Conservation (phyloP, 1,284 basidiomycete species). For the Boletus smithii region DNA sequence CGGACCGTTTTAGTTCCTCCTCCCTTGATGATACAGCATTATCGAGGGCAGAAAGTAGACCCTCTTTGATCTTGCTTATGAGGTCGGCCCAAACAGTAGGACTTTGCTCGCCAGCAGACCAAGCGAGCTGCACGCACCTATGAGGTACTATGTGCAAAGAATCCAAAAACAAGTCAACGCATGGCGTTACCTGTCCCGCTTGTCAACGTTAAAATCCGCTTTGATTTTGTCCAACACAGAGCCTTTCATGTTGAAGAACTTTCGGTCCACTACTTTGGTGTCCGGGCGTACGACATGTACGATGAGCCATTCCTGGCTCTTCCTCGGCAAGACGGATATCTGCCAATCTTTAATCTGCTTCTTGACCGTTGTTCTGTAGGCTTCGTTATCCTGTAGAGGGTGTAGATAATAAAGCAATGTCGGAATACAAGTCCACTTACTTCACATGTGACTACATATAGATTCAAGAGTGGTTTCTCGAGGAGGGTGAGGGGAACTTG, state of each 20-base stretch:
- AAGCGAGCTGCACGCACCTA: constrained; percentile 80
- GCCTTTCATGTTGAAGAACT: constrained; percentile 78
- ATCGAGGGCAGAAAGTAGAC: constrained; percentile 80
- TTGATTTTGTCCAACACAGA: constrained; percentile 88
- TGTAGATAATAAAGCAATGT: constrained; percentile 1
- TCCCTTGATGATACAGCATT: constrained; percentile 72
- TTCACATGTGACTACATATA: constrained; percentile 86
- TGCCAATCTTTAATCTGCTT: constrained; percentile 94
- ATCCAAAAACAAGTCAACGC: constrained; percentile 17
- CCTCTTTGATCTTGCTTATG: constrained; percentile 87
- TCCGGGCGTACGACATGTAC: constrained; percentile 79
- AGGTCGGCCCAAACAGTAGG: constrained; percentile 89
- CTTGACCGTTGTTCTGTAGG: constrained; percentile 73
- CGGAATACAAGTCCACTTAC: constrained; percentile 41
- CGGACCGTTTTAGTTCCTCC: constrained; percentile 85
- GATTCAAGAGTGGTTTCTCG: constrained; percentile 80
- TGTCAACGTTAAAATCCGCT: constrained; percentile 89
- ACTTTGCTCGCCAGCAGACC: constrained; percentile 66
- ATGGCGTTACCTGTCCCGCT: constrained; percentile 72
- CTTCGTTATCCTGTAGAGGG: constrained; percentile 70
- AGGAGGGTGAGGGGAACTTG: constrained; percentile 78
- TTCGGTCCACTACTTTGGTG: constrained; percentile 52
- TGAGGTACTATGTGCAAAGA: constrained; percentile 16
- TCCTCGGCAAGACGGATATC: constrained; percentile 58
- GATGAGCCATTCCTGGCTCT: constrained; percentile 87